These are phyloP conservation scores for Hyaloscypha variabilis DNA, from an alignment of 495 filamentous ascomycete genomes.

Conservation along the genomic window DNA sequence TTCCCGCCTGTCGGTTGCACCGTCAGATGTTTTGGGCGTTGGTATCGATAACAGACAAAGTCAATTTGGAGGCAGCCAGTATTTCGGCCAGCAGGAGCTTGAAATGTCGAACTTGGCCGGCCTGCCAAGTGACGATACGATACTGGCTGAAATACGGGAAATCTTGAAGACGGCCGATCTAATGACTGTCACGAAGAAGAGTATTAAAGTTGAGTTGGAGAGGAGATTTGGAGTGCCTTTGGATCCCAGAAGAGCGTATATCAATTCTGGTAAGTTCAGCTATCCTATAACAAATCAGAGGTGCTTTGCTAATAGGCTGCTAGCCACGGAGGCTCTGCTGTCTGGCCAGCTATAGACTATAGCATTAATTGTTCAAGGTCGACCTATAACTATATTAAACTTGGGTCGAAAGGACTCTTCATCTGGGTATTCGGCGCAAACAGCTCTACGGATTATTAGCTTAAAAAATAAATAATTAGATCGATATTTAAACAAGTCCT, in stretches of 20 bases:
- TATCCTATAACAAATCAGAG: not conserved
- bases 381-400: too few relatives aligned
- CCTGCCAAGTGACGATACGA: constrained; percentile 83
- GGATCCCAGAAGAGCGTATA: constrained; percentile 83
- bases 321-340: constrained; percentile 52
- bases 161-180: constrained; percentile 89
- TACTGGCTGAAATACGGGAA: constrained; percentile 91
- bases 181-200: constrained; percentile 99
- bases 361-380: too few relatives aligned
- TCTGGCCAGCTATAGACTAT: constrained; percentile 49
- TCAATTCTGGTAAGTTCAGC: constrained; percentile 78
- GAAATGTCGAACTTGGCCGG: constrained; percentile 68
- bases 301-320: constrained; percentile 43
- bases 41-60: constrained; percentile 36
- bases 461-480: too few relatives aligned
- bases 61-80: constrained; percentile 48
- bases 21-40: constrained; percentile 64
- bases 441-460: too few relatives aligned
- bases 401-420: too few relatives aligned
- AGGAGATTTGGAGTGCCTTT: constrained; percentile 79
- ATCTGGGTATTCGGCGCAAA: too few relatives aligned
- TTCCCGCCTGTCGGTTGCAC: constrained; percentile 80
- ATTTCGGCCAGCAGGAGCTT: constrained; percentile 57
- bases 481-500: too few relatives aligned
- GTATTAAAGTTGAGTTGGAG: constrained; percentile 92